Evolutionary conservation across 257 asterid species (phyloP), one percentile per base, ranked within the genome.

Genomic region (Leptodermis oblonga): DNA sequence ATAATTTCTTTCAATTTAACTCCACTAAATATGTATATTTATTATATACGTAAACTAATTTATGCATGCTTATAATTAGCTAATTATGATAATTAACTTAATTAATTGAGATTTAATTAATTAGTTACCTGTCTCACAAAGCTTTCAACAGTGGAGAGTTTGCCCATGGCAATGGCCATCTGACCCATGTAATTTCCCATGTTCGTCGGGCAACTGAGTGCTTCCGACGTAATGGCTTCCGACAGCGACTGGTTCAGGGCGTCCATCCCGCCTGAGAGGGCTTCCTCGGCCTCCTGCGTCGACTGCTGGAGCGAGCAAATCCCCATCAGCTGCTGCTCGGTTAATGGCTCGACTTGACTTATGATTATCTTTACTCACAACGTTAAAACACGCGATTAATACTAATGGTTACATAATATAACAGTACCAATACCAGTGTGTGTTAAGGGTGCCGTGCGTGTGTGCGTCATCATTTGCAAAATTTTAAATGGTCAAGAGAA

Each of bases 81-180:
- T 4, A 39, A 39, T 4, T 10, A 39, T 4, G 43, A 39, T 39
- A 39, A 10, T 39, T n/a, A 39, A 39, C 4, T 39, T 39, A 39
- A 39, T 39, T 4, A 39, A 39, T n/a, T n/a, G 11, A 39, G 7
- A 39, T 1, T 39, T 34, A 39, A 9, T 67, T 37, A 6, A 22
- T 3, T 22, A 11, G 14, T 8, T 82, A 90, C 99, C 96, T 93
- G 99, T 74, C 89, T 60, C 42, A 89, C 84, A 65, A 88, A 89
- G 3, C 88, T 92, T 78, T 93, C 91, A 28, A 90, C 83, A n/a
- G 91, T 85, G 28, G 91, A 76, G 77, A 93, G 94, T 53, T 89
- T 85, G 94, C 71, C 85, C 64, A 90, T 79, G 80, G 99, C 99
- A 4, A 82, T 25, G 33, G 92, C 88, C 95, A 90, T 86, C 34